Base-by-base conservation (phyloP, 2,329 filamentous ascomycete genomes). In the Drechslerella stenobrocha region DNA sequence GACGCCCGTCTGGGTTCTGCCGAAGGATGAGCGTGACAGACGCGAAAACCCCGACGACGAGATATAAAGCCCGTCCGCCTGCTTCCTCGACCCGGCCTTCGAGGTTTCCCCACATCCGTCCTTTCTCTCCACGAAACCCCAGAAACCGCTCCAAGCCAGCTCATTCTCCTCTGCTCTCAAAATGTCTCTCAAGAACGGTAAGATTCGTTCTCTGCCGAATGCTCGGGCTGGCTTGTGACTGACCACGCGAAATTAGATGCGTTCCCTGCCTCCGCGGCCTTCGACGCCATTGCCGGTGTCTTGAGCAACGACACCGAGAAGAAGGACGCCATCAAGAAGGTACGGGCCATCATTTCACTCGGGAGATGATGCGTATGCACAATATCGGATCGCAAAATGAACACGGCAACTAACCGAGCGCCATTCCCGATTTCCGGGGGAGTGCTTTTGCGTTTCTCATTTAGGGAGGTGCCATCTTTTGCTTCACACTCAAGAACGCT, bases 401-500 rank as follows among this genome's bases (percentile, higher is more conserved):
- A 18, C 37, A 42, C 37, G 2, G 37, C 37, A 8, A 45, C 51
- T 53, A 53, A 53, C 28, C 35, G 47, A 23, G 22, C 32, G 20
- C 34, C 32, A 30, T 52, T 52, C 30, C 47, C 30, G 32, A 8
- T 32, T 48, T 48, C 28, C 28, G 28, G 46, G 46, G 46, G 44
- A 20, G 22, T 42, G 7, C 22, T 42, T 20, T 20, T 20, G 18
- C 18, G 22, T 13, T 4, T 42, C 6, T 42, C 35, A 42, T 26
- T 26, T 42, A 90, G 76, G 92, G 86, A 75, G 87, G 87, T 74
- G 90, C 88, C 69, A 81, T 97, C 77, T 96, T 95, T 77, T 87
- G 87, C 69, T 97, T 98, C 80, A 90, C 84, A 56, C 81, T 98
- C 72, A 97, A 95, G 83, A 98, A 98, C 82, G 78, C 80, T 63